A percentile compares a stretch with the other conserved stretches of the same genome.
These are phyloP conservation scores for Cantharellus cinnabarinus DNA, from an alignment of 768 basidiomycete species.

Conservation along the genomic window DNA sequence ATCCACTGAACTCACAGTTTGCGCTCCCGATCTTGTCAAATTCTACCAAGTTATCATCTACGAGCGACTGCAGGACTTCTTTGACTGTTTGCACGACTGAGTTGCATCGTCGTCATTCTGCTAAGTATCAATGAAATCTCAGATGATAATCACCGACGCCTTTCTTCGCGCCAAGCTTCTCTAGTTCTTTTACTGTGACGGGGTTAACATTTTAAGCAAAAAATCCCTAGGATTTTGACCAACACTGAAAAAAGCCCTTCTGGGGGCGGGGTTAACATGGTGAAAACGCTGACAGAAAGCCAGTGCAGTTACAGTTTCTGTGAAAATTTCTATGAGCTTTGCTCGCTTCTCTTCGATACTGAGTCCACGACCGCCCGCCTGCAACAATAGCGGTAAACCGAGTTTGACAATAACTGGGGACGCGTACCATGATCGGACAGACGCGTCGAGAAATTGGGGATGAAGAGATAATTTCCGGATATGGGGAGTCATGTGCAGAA, in stretches of 20 bases:
- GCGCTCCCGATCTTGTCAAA: constrained; percentile 87
- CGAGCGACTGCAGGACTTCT: constrained; percentile 71
- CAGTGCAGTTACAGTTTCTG: constrained; percentile 47
- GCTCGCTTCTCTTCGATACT: constrained; percentile 80
- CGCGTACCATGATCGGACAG: no score
- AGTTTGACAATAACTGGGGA: no score
- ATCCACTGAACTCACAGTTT: constrained; percentile 41
- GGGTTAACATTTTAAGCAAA: not conserved
- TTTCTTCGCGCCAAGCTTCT: constrained; percentile 78
- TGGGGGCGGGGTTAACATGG: constrained; percentile 14
- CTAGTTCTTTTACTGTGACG: constrained; percentile 54
- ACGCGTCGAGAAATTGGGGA: no score
- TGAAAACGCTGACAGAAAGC: not conserved
- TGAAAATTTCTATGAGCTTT: constrained; percentile 80
- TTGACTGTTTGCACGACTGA: constrained; percentile 74
- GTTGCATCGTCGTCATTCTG: constrained; percentile 13
- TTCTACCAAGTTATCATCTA: constrained; percentile 72
- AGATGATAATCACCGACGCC: constrained; percentile 45
- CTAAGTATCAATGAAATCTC: not conserved
- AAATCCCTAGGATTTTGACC: not conserved
- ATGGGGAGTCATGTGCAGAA: no score
- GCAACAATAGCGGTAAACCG: not conserved
- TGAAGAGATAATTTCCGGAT: no score
- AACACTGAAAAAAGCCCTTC: constrained; percentile 68
- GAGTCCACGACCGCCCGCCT: constrained; percentile 33